Percentiles rank a stretch among this genome's conserved stretches.
Evolutionary conservation across 164 flowering plant genomes (phyloP).

Genomic region (Buxus sempervirens): DNA sequence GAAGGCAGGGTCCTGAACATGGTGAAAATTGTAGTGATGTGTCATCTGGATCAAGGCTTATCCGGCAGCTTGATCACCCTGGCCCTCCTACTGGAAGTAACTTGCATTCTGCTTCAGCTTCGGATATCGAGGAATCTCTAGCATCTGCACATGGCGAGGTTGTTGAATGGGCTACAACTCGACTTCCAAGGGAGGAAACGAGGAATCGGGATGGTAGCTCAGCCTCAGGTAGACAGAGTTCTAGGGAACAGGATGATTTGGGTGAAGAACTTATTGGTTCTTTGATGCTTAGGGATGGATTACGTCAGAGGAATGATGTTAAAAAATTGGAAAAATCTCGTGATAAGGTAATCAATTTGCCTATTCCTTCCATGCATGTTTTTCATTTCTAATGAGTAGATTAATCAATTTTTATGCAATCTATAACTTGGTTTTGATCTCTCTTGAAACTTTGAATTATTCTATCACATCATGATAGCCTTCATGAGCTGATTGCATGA

Average conservation of each 20-base stretch:
- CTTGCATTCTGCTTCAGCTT: conserved; percentile 46
- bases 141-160: conserved; percentile 25
- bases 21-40: conserved; percentile 4
- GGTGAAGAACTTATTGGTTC: conserved; percentile 44
- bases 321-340: conserved; percentile 30
- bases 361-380: not conserved
- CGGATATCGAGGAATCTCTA: conserved; percentile 46
- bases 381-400: not conserved
- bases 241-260: conserved; percentile 32
- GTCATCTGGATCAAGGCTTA: conserved; percentile 20
- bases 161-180: conserved; percentile 14
- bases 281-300: conserved; percentile 40
- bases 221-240: not conserved
- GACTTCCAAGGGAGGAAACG: conserved; percentile 6
- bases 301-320: conserved; percentile 29
- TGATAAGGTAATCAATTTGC: conserved; percentile 43
- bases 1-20: not conserved
- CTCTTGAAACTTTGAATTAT: not conserved
- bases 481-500: too few species aligned
- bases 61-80: conserved; percentile 59
- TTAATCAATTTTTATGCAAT: not conserved
- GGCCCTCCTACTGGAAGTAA: conserved; percentile 52
- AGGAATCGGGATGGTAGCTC: conserved; percentile 16
- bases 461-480: too few species aligned
- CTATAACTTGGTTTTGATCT: not conserved